Evolutionary conservation across 2,329 filamentous ascomycete species (phyloP).

Genomic region (Polychaeton citri): DNA sequence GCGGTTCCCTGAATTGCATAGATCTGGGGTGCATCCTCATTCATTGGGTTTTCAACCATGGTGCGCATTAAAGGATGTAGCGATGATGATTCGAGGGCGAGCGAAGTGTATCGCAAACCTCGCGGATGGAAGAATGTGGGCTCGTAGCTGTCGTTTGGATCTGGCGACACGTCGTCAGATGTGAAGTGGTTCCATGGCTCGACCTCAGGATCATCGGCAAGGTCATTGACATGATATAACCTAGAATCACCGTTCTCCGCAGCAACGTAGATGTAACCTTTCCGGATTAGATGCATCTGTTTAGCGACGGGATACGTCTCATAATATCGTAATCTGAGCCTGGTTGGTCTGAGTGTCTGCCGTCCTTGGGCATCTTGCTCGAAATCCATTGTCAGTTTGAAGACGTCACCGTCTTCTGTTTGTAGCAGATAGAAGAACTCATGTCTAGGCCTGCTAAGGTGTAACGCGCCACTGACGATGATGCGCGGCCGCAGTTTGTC

Average conservation of each 20-base stretch:
- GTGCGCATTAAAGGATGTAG: slow-evolving; percentile 87
- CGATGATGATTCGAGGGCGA: slow-evolving; percentile 39
- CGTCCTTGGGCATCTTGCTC: slow-evolving; percentile 66
- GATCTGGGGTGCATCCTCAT: slow-evolving; percentile 92
- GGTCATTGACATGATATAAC: slow-evolving; percentile 94
- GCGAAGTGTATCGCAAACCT: slow-evolving; percentile 61
- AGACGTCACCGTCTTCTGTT: slow-evolving; percentile 93
- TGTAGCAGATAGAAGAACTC: slow-evolving; percentile 97
- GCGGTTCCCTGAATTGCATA: slow-evolving; percentile 85
- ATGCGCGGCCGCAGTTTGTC: slow-evolving; percentile 80
- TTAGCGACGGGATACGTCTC: slow-evolving; percentile 85
- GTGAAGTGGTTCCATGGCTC: slow-evolving; percentile 45
- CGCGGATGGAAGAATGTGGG: slow-evolving; percentile 79
- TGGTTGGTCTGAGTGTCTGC: slow-evolving; percentile 65
- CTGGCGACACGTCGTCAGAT: slow-evolving; percentile 49
- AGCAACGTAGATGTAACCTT: slow-evolving; percentile 85
- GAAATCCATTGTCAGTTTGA: slow-evolving; percentile 93
- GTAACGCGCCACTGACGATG: slow-evolving; percentile 88
- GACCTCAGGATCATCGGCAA: slow-evolving; percentile 84
- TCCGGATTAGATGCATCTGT: slow-evolving; percentile 84
- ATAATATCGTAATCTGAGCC: slow-evolving; percentile 92
- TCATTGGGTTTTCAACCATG: slow-evolving; percentile 78
- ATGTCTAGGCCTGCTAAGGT: slow-evolving; percentile 66
- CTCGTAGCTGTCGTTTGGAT: slow-evolving; percentile 56
- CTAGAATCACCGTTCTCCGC: slow-evolving; percentile 87